phyloP scores from a whole-genome alignment of 371 early-diverging fungal genomes.

The Coemansia sp. region DNA sequence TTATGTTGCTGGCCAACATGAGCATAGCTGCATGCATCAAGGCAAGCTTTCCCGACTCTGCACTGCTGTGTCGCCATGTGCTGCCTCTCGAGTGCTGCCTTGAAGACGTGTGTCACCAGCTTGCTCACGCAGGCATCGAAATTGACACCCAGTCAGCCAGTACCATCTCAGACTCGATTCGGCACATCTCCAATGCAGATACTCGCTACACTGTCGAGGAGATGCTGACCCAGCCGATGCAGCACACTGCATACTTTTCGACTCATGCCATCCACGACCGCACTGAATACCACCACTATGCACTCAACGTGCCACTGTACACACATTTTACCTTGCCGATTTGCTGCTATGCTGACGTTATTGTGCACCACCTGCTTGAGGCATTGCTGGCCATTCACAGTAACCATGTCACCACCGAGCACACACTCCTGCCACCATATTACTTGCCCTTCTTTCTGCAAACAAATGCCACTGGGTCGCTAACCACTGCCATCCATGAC shows the following conservation, averaged over 20 bases:
- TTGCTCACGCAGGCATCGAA: conserved; percentile 31
- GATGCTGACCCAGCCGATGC: conserved; percentile 85
- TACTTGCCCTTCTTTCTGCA: conserved; percentile 56
- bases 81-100: conserved; percentile 68
- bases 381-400: conserved; percentile 19
- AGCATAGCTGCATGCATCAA: conserved; percentile 90
- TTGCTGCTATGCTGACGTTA: conserved; percentile 96
- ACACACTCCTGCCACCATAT: conserved; percentile 41
- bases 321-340: conserved; percentile 99
- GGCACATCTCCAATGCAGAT: conserved; percentile 18
- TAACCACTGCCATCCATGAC: conserved; percentile 3
- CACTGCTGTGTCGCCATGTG: conserved; percentile 86
- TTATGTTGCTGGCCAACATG: conserved; percentile 99
- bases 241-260: conserved; percentile 91
- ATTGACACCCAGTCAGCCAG: conserved; percentile 49
- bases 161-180: conserved; percentile 36
- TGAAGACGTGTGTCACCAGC: conserved; percentile 35
- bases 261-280: conserved; percentile 67
- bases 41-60: conserved; percentile 77
- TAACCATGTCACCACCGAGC: conserved; percentile 20
- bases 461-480: conserved; percentile 44
- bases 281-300: conserved; percentile 69
- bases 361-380: conserved; percentile 89
- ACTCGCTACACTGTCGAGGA: conserved; percentile 56
- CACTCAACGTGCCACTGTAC: conserved; percentile 82